These are phyloP conservation scores for Epichloe elymi DNA, from an alignment of 2,329 filamentous ascomycete species.

Conservation along the genomic window DNA sequence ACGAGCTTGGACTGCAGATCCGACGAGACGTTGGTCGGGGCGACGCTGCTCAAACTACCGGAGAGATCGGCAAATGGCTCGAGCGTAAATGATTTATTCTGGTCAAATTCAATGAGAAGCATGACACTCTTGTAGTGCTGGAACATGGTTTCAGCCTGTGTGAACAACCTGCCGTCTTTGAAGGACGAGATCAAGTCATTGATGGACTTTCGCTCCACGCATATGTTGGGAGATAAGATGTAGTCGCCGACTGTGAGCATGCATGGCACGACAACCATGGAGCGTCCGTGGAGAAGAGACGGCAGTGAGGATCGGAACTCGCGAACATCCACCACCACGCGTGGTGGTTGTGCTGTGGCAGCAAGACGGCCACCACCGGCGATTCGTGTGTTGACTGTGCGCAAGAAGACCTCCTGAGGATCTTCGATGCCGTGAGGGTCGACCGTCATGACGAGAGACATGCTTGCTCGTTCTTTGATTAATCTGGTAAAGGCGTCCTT, in stretches of 20 bases:
- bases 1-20: constrained; percentile 89
- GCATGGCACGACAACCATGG: constrained; percentile 80
- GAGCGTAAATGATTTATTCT: constrained; percentile 92
- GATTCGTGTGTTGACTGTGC: constrained; percentile 92
- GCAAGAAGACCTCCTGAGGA: constrained; percentile 80
- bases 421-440: constrained; percentile 59
- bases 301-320: constrained; percentile 91
- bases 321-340: constrained; percentile 88
- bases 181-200: constrained; percentile 86
- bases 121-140: constrained; percentile 81
- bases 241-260: constrained; percentile 97
- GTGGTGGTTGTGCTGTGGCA: constrained; percentile 75
- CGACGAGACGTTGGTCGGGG: constrained; percentile 42
- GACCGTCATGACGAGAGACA: constrained; percentile 76
- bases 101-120: constrained; percentile 94
- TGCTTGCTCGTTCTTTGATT: constrained; percentile 85
- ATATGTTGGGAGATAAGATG: constrained; percentile 79
- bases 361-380: constrained; percentile 77
- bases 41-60: constrained; percentile 48
- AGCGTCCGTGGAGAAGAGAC: constrained; percentile 78
- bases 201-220: constrained; percentile 88
- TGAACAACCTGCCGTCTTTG: constrained; percentile 80
- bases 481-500: constrained; percentile 93
- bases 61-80: constrained; percentile 62
- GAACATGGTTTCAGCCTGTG: constrained; percentile 87